These are phyloP conservation scores for Fusarium foetens DNA, from an alignment of 2,329 filamentous ascomycete genomes.

Conservation along the genomic window DNA sequence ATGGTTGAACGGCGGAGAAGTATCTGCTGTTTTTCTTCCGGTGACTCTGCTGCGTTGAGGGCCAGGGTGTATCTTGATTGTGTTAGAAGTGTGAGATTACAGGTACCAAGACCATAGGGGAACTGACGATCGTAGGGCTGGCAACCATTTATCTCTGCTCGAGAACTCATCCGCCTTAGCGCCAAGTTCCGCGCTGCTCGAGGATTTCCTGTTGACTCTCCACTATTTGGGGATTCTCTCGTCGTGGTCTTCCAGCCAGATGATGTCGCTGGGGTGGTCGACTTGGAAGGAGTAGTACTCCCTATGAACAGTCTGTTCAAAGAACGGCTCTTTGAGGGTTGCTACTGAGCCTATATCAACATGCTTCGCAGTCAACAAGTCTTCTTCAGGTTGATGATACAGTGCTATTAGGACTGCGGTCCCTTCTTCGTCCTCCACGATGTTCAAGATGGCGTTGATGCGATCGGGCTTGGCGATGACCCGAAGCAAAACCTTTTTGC, in stretches of 20 bases:
- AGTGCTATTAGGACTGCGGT: constrained; percentile 52
- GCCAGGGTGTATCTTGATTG: constrained; percentile 5
- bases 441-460: no score
- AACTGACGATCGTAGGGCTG: constrained; percentile 48
- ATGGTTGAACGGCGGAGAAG: constrained; percentile 51
- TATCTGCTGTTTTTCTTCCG: constrained; percentile 49
- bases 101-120: fast-evolving
- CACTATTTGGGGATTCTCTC: constrained; percentile 54
- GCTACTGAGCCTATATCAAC: no score
- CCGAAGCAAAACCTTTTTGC: constrained; percentile 29
- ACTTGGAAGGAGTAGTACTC: no score
- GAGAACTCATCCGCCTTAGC: no score
- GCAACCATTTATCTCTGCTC: constrained; percentile 47
- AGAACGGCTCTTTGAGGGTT: constrained; percentile 65
- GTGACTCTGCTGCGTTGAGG: background rate
- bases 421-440: constrained; percentile 52
- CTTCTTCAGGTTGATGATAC: constrained; percentile 52
- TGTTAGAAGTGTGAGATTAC: no score
- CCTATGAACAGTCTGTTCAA: no score
- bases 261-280: constrained; percentile 63
- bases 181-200: no score
- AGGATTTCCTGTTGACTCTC: no score
- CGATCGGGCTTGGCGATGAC: no score
- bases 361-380: constrained; percentile 45
- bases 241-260: constrained; percentile 51